Evolutionary conservation across 2,329 filamentous ascomycete species (phyloP), one percentile per base, ranked within the genome.

Genomic region (Fusarium nisikadoi): DNA sequence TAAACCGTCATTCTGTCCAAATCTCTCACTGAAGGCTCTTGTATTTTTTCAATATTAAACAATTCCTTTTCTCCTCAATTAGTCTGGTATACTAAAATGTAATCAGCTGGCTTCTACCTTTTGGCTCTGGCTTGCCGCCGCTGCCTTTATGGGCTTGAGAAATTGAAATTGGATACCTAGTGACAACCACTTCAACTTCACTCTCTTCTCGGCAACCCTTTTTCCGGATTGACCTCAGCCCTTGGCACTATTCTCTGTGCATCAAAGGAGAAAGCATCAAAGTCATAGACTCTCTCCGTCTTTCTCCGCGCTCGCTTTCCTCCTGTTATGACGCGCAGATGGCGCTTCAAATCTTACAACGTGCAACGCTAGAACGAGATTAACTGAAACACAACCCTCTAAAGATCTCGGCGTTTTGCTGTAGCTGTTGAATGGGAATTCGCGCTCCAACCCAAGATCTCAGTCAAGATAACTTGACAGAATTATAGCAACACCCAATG

Each of bases 101-200:
- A 33, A 63, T 39, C 43, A 58, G 47, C 53, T 70, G 41, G 49
- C 49, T 31, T 52, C 23, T 27, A 16, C 19, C 19, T 27, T 39
- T 66, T 65, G 50, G 38, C 61, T 73, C 56, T 58, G 70, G 60
- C 65, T 72, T 72, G 70, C 60, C 56, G 70, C 60, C 56, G 49
- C 65, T 43, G 25, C 31, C 49, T 38, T 47, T 69, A 68, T 46
- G 58, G 54, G 43, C 61, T 72, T 70, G 41, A 39, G 61, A 59
- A 65, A 72, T 68, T 60, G 70, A 72, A 73, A 72, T 72, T 72
- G 70, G 45, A 71, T 39, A 25, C 23, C 23, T 25, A 59, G 62
- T 29, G 35, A 27, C 41, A 47, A 42, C 62, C 53, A 72, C 52
- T 57, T 72, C 56, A 25, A 72, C 55, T 57, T 72, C 43, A 36